Evolutionary conservation across 768 basidiomycete species (phyloP).

Genomic region (Suillus ampliporus): DNA sequence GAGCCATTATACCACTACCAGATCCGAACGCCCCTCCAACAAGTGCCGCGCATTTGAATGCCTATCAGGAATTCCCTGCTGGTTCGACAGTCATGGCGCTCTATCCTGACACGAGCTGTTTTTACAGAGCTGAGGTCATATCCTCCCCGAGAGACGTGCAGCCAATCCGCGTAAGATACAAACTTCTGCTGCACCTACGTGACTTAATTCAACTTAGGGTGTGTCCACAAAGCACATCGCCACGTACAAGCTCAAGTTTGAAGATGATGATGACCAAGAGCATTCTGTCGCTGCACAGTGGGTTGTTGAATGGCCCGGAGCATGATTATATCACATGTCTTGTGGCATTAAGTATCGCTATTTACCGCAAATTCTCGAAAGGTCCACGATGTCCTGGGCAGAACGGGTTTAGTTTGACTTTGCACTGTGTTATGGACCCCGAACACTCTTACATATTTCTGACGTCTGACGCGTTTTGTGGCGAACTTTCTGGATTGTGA

Average conservation of each 20-base stretch:
- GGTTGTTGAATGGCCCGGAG: slow-evolving; percentile 82
- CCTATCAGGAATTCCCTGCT: slow-evolving; percentile 73
- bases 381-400: slow-evolving; percentile 10
- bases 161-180: slow-evolving; percentile 42
- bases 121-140: slow-evolving; percentile 86
- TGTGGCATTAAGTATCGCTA: slow-evolving; percentile 12
- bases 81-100: slow-evolving; percentile 83
- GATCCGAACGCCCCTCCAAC: slow-evolving; percentile 65
- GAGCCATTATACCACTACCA: slow-evolving; percentile 79
- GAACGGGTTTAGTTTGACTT: background rate
- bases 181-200: slow-evolving; percentile 9
- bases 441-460: background rate
- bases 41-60: slow-evolving; percentile 66
- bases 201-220: slow-evolving; percentile 22
- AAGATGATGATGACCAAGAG: slow-evolving; percentile 87
- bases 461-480: background rate
- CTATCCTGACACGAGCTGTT: slow-evolving; percentile 92
- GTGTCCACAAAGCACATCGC: slow-evolving; percentile 54
- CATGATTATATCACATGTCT: slow-evolving; percentile 15
- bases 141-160: slow-evolving; percentile 60
- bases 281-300: slow-evolving; percentile 76
- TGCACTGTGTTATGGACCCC: background rate
- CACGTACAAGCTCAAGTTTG: slow-evolving; percentile 82
- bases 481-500: background rate
- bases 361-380: slow-evolving; percentile 22